Conservation (phyloP, 2,329 filamentous ascomycete species). For the Pseudogymnoascus sp. region DNA sequence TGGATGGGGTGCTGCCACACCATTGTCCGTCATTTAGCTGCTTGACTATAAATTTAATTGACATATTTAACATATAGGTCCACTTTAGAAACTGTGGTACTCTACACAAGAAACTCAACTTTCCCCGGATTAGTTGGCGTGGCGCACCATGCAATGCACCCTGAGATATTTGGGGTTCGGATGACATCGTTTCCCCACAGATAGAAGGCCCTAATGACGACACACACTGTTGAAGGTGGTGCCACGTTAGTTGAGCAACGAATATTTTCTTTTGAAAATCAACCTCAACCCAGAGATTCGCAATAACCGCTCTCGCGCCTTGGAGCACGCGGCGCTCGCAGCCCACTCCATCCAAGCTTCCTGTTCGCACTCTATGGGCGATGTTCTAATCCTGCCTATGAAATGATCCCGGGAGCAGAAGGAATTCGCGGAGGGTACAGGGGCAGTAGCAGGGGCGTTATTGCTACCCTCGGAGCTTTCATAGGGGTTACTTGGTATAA, state of each 20-base stretch:
- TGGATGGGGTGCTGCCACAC: neutral
- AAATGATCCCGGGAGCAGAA: neutral
- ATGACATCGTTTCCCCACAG: neutral
- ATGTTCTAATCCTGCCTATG: neutral
- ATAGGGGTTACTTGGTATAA: slow-evolving; percentile 30
- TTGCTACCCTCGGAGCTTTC: slow-evolving; percentile 20
- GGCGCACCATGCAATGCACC: too few species aligned
- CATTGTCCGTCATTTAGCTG: neutral
- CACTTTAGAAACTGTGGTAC: neutral
- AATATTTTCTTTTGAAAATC: neutral
- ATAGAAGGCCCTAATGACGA: neutral
- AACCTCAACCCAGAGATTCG: neutral
- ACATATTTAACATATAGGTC: neutral
- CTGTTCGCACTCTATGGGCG: neutral
- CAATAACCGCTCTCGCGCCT: neutral
- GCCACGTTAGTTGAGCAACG: neutral
- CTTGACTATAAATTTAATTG: neutral
- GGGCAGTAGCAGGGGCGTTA: neutral
- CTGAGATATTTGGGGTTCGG: neutral
- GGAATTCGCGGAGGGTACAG: neutral
- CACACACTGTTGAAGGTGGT: neutral
- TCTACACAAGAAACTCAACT: neutral
- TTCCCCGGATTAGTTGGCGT: neutral
- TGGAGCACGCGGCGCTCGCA: neutral
- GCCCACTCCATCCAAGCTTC: neutral